Conservation (phyloP, 139 green algal genomes). For the Picochlorum sp. region DNA sequence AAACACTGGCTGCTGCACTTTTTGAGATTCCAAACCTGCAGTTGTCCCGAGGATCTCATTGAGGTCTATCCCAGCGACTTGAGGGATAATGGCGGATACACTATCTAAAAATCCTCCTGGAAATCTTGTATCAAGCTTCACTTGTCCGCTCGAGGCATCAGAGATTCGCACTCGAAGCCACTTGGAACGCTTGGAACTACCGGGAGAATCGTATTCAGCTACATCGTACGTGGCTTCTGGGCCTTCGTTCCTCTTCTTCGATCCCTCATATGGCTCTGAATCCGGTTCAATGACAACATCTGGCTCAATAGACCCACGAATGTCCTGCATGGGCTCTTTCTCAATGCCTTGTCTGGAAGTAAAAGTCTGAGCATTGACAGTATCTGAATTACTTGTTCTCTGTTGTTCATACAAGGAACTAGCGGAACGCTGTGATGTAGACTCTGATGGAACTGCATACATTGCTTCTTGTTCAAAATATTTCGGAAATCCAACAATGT, state of each 20-base stretch:
- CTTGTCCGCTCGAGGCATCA: neutral
- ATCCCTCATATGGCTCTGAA: neutral
- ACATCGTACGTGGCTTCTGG: neutral
- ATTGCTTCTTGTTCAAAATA: constrained; percentile 35
- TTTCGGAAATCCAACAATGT: constrained; percentile 44
- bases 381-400: too few relatives aligned
- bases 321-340: neutral
- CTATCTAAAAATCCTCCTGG: constrained; percentile 5
- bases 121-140: constrained; percentile 20
- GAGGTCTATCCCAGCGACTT: constrained; percentile 28
- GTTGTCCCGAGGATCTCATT: constrained; percentile 26
- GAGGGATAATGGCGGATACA: constrained; percentile 10
- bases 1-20: constrained; percentile 11
- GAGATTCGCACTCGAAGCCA: constrained; percentile 11
- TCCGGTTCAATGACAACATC: constrained; percentile 11
- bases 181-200: neutral
- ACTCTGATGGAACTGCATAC: constrained; percentile 17
- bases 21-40: neutral
- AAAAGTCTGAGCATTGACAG: too few relatives aligned
- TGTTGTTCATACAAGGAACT: too few relatives aligned
- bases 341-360: too few relatives aligned
- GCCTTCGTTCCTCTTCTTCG: neutral
- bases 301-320: neutral
- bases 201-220: neutral
- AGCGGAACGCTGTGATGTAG: neutral